Evolutionary conservation across 768 basidiomycete species (phyloP).

Genomic region (Holtermannia corniformis): DNA sequence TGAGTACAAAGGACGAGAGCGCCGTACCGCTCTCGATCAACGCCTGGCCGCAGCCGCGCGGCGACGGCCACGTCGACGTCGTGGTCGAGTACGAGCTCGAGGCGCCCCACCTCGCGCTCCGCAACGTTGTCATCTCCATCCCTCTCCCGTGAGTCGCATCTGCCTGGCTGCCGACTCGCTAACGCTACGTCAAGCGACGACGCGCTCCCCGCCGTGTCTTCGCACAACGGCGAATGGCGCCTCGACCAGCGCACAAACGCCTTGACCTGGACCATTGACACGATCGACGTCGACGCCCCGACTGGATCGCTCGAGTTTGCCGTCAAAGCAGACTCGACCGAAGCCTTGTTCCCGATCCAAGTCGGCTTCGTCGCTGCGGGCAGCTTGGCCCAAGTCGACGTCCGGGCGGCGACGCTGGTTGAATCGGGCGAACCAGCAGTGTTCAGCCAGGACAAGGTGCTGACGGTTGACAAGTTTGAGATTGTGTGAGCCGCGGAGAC

Average conservation of each 20-base stretch:
- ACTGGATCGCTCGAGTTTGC: slow-evolving; percentile 87
- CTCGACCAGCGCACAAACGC: slow-evolving; percentile 69
- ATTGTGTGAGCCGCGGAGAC: slow-evolving; percentile 38
- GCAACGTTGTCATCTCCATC: slow-evolving; percentile 80
- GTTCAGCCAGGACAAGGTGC: slow-evolving; percentile 50
- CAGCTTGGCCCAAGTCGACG: slow-evolving; percentile 65
- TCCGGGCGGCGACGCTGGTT: slow-evolving; percentile 51
- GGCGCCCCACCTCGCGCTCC: slow-evolving; percentile 64
- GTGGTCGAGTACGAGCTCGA: slow-evolving; percentile 97
- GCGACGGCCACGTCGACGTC: slow-evolving; percentile 85
- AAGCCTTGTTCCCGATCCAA: slow-evolving; percentile 84
- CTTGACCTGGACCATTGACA: slow-evolving; percentile 73
- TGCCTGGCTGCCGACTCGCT: background rate
- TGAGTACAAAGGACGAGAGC: slow-evolving; percentile 81
- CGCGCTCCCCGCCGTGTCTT: slow-evolving; percentile 27
- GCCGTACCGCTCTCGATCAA: slow-evolving; percentile 88
- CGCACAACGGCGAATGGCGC: slow-evolving; percentile 52
- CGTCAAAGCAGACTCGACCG: slow-evolving; percentile 70
- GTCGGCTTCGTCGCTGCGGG: slow-evolving; percentile 72
- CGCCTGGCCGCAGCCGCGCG: slow-evolving; percentile 90
- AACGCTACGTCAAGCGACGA: slow-evolving; percentile 12
- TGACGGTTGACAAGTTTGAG: slow-evolving; percentile 49
- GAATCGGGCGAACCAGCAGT: slow-evolving; percentile 48
- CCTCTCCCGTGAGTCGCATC: slow-evolving; percentile 68
- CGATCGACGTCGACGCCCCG: slow-evolving; percentile 50